phyloP scores from a whole-genome alignment of 2,329 filamentous ascomycete species.

The Rutstroemia sp. region DNA sequence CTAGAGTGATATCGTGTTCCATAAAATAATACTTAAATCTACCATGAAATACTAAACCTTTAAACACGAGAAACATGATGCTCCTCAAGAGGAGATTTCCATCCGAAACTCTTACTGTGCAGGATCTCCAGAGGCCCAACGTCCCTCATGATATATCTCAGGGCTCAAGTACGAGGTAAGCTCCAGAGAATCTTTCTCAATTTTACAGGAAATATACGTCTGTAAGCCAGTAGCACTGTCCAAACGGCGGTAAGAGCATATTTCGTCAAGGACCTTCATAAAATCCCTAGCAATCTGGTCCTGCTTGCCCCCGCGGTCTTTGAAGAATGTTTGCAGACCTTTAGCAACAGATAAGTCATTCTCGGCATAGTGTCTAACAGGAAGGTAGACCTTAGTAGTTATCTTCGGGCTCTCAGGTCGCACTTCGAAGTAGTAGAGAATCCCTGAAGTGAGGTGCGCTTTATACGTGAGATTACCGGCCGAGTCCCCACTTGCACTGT shows the following conservation, averaged over 20 bases:
- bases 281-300: neutral
- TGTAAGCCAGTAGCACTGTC: neutral
- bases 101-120: too few species aligned
- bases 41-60: too few species aligned
- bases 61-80: too few species aligned
- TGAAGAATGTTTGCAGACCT: neutral
- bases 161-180: neutral
- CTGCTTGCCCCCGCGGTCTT: neutral
- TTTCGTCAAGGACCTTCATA: neutral
- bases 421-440: neutral
- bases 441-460: neutral
- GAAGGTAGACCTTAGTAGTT: neutral
- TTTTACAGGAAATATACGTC: neutral
- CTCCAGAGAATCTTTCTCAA: neutral
- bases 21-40: too few species aligned
- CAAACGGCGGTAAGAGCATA: neutral
- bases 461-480: neutral
- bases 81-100: too few species aligned
- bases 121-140: too few species aligned
- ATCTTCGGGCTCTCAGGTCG: neutral
- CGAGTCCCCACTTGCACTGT: neutral
- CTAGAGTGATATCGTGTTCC: too few species aligned
- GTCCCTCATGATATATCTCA: neutral
- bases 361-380: neutral
- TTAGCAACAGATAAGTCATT: neutral